A percentile compares a stretch with the other conserved stretches of the same genome.
Evolutionary conservation across 148 eudicot species (phyloP).

Genomic region (Tetragonia tetragonoides): DNA sequence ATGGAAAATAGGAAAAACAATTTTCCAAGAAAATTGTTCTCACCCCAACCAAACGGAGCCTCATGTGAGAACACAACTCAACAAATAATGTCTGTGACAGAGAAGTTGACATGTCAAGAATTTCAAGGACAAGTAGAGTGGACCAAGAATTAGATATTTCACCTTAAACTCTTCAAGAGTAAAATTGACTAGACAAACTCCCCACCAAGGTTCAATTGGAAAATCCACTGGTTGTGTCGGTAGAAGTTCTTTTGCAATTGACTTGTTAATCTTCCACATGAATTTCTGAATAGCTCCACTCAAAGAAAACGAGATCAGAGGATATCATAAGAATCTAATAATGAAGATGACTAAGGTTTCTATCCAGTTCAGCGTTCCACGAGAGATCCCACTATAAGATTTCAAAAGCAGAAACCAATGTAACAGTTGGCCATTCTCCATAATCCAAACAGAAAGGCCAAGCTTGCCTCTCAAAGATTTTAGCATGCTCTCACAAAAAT

Average conservation of each 20-base stretch:
- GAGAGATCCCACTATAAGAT: neutral
- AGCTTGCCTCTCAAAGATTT: neutral
- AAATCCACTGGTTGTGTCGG: slow-evolving; percentile 88
- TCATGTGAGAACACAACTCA: neutral
- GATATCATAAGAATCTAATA: neutral
- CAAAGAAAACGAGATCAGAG: slow-evolving; percentile 27
- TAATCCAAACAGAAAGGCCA: neutral
- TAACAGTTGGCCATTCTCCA: neutral
- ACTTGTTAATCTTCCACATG: slow-evolving; percentile 98
- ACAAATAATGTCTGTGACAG: neutral
- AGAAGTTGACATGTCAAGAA: neutral
- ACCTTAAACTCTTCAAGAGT: slow-evolving; percentile 98
- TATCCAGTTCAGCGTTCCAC: neutral
- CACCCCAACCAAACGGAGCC: too few species aligned
- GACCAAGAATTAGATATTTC: slow-evolving; percentile 17
- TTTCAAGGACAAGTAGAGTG: neutral
- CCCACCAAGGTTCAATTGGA: slow-evolving; percentile 97
- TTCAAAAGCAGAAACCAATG: neutral
- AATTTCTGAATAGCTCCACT: slow-evolving; percentile 78
- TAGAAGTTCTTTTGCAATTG: slow-evolving; percentile 91
- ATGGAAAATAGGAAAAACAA: too few species aligned
- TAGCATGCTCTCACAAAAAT: neutral
- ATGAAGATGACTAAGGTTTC: neutral
- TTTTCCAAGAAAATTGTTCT: too few species aligned
- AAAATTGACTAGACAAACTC: slow-evolving; percentile 94